Evolutionary conservation across 164 flowering plant species (phyloP).

Genomic region (Vitis riparia): DNA sequence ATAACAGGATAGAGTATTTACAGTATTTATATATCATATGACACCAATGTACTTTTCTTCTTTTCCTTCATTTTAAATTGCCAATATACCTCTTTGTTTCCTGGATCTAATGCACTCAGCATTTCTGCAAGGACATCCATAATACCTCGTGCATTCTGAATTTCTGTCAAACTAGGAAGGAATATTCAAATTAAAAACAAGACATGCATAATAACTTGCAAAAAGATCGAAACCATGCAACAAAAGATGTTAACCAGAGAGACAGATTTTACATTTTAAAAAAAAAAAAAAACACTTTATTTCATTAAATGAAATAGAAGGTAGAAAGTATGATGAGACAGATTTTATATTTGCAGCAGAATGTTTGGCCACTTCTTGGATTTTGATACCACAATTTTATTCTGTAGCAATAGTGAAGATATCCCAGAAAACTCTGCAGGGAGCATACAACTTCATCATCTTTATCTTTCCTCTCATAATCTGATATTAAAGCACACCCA

Average conservation of each 20-base stretch:
- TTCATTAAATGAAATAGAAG: no score
- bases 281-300: neutral
- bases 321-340: no score
- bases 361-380: no score
- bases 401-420: no score
- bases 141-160: conserved; percentile 95
- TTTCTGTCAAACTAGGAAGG: conserved; percentile 70
- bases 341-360: no score
- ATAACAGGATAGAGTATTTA: no score
- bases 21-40: neutral
- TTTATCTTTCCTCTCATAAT: no score
- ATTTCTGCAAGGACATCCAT: conserved; percentile 98
- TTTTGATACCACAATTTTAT: no score
- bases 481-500: no score
- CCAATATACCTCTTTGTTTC: conserved; percentile 57
- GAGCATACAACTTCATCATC: no score
- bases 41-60: neutral
- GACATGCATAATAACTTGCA: neutral
- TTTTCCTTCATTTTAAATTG: neutral
- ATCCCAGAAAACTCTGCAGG: no score
- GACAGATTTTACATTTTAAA: neutral
- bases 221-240: neutral
- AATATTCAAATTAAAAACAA: neutral
- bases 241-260: neutral
- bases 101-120: conserved; percentile 91